Percentiles rank a stretch among this genome's conserved stretches.
These are phyloP conservation scores for Fraxinus sp. DNA, from an alignment of 305 asterid genomes.

Conservation along the genomic window DNA sequence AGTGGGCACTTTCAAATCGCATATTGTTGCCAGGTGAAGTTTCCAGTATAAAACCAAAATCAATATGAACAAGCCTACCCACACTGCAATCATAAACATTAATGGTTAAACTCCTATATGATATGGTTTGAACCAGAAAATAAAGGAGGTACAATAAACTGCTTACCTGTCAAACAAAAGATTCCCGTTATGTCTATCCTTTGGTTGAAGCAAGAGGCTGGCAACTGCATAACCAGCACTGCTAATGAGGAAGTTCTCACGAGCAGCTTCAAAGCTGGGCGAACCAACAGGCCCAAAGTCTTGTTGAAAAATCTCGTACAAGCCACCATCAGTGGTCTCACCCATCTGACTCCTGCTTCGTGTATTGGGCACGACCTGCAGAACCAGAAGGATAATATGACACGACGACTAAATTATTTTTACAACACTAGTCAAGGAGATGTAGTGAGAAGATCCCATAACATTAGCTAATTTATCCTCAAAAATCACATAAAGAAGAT, in stretches of 20 bases:
- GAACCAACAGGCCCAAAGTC: slow-evolving; percentile 98
- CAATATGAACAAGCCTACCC: slow-evolving; percentile 98
- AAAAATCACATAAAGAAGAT: neutral
- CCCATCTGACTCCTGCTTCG: slow-evolving; percentile 99
- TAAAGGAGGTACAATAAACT: neutral
- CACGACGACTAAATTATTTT: neutral
- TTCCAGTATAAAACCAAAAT: slow-evolving; percentile 95
- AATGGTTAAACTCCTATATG: slow-evolving; percentile 16
- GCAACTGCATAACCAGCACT: slow-evolving; percentile 99
- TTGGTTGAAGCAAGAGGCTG: slow-evolving; percentile 97
- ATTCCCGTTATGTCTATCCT: slow-evolving; percentile 98
- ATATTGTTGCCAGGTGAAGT: slow-evolving; percentile 95
- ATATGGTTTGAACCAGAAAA: neutral
- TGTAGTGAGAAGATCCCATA: slow-evolving; percentile 1
- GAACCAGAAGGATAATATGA: slow-evolving; percentile 16
- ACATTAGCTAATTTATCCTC: slow-evolving; percentile 9
- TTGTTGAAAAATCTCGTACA: slow-evolving; percentile 95
- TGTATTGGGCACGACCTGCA: slow-evolving; percentile 93
- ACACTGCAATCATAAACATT: slow-evolving; percentile 51
- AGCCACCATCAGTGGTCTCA: slow-evolving; percentile 98
- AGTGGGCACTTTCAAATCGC: slow-evolving; percentile 98
- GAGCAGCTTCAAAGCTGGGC: slow-evolving; percentile 90
- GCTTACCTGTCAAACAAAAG: slow-evolving; percentile 92
- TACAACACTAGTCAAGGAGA: neutral
- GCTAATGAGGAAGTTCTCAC: slow-evolving; percentile 93